Percentiles rank a stretch among this genome's conserved stretches.
These are phyloP conservation scores for Penicillium herquei DNA, from an alignment of 495 filamentous ascomycete species.

Conservation along the genomic window DNA sequence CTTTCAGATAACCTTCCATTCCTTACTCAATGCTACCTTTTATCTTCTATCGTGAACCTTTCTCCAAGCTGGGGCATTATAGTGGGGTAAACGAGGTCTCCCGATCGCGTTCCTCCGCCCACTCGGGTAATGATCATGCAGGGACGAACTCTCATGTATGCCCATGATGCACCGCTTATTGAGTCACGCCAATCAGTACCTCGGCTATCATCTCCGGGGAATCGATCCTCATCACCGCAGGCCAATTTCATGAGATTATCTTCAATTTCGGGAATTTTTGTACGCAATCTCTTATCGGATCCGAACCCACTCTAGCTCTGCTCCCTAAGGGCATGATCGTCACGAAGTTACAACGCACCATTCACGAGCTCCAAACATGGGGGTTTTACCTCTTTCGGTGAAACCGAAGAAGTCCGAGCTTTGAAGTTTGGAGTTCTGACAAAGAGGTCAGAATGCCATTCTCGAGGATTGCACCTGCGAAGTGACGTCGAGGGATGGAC, in stretches of 20 bases:
- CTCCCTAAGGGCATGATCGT: slow-evolving; percentile 15
- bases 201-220: background rate
- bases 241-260: no score
- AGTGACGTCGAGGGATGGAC: slow-evolving; percentile 7
- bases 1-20: slow-evolving; percentile 16
- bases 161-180: slow-evolving; percentile 17
- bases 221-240: background rate
- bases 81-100: slow-evolving; percentile 12
- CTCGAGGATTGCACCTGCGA: background rate
- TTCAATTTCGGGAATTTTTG: no score
- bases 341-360: slow-evolving; percentile 16
- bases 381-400: background rate
- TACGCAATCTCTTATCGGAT: slow-evolving; percentile 2
- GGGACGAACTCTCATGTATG: slow-evolving; percentile 7
- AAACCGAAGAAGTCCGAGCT: background rate
- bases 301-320: background rate
- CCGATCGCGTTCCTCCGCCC: slow-evolving; percentile 11
- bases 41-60: background rate
- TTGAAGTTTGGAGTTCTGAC: background rate
- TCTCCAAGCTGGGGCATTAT: background rate
- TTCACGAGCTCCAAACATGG: slow-evolving; percentile 2
- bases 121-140: slow-evolving; percentile 14
- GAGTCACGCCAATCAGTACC: slow-evolving; percentile 19
- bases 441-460: background rate
- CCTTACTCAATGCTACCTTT: slow-evolving; percentile 24